Conservation (phyloP, 2,329 filamentous ascomycete species). For the Macrophomina pseudophaseolina region DNA sequence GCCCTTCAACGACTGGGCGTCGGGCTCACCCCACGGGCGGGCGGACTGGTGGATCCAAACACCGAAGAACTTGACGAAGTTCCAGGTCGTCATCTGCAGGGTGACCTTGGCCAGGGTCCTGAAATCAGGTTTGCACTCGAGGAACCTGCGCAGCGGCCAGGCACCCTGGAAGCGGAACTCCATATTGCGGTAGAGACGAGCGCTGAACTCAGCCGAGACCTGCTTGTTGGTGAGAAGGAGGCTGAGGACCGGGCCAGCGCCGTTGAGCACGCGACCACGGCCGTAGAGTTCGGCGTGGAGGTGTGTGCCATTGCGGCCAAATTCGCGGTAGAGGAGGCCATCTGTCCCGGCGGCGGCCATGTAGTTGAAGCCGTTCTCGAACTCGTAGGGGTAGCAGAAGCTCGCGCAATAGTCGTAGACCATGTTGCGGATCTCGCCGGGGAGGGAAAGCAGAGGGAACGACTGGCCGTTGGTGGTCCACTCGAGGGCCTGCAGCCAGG, state of each 20-base stretch:
- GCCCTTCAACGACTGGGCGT: conserved; percentile 11
- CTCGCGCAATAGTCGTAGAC: conserved; percentile 20
- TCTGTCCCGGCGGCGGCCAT: conserved; percentile 19
- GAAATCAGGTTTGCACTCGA: not conserved
- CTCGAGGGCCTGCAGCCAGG: conserved; percentile 4
- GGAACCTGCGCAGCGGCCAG: conserved; percentile 12
- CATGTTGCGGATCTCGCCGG: conserved; percentile 26
- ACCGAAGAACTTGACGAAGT: conserved; percentile 25
- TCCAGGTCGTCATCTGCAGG: conserved; percentile 25
- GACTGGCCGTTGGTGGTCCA: conserved; percentile 19
- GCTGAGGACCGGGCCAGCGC: conserved; percentile 12
- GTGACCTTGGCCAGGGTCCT: conserved; percentile 6
- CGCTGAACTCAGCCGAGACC: conserved; percentile 12
- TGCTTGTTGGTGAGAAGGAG: conserved; percentile 14
- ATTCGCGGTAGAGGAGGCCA: conserved; percentile 20
- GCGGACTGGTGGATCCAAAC: conserved; percentile 10
- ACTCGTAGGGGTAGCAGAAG: conserved; percentile 25
- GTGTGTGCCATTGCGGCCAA: conserved; percentile 3
- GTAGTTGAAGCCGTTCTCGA: conserved; percentile 24
- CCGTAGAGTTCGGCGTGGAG: conserved; percentile 21
- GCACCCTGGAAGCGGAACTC: conserved; percentile 22
- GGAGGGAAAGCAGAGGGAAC: conserved; percentile 19
- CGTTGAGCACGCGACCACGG: conserved; percentile 20
- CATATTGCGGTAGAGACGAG: conserved; percentile 9
- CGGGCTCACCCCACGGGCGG: conserved; percentile 16